Base-by-base conservation (phyloP, 495 filamentous ascomycete species). In the Daldinia childiae region DNA sequence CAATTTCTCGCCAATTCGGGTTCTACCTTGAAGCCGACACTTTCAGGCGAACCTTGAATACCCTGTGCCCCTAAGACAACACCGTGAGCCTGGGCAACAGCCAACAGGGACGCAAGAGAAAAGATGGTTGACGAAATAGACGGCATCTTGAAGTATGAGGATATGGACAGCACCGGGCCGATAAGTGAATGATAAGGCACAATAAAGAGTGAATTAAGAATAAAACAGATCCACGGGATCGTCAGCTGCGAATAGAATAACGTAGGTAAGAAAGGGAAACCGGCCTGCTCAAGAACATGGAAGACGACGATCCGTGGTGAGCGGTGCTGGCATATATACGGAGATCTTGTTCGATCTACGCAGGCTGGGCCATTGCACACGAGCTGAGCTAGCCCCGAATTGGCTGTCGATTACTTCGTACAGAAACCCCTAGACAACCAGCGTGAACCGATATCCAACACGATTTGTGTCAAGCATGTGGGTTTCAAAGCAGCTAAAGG, bases 21-120 rank as follows among this genome's bases (percentile, higher is more conserved):
- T 62, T 78, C 78, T 54, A 84, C 83, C 58, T 81, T 69, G 74
- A 85, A 84, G 5, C 82, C 82, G 45, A 84, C 77, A 64, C 80
- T 81, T 9, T 72, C 64, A 0, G 79, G 80, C 0, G 81, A 83
- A 1, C 80, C 80, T 0, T 71, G 15, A 15, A 78, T 64, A 39
- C 83, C 82, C 55, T 83, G 79, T 34, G 81, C 83, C 14, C 54
- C 76, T 11, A 83, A 60, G 48, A 85, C 80, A 12, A 82, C 82
- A 30, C 79, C 83, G 57, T 85, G 83, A 4, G 75, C 80, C 21
- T 76, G 74, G 19, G 67, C 71, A 3, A 82, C 32, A 27, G 80
- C 74, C 58, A 84, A 27, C 21, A 84, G 59, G 39, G 76, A 77
- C 52, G 79, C 75, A 63, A 79, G 74, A 58, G 79, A 77, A 72